Conservation (phyloP, 2,329 filamentous ascomycete genomes). For the Coniochaeta pulveracea region DNA sequence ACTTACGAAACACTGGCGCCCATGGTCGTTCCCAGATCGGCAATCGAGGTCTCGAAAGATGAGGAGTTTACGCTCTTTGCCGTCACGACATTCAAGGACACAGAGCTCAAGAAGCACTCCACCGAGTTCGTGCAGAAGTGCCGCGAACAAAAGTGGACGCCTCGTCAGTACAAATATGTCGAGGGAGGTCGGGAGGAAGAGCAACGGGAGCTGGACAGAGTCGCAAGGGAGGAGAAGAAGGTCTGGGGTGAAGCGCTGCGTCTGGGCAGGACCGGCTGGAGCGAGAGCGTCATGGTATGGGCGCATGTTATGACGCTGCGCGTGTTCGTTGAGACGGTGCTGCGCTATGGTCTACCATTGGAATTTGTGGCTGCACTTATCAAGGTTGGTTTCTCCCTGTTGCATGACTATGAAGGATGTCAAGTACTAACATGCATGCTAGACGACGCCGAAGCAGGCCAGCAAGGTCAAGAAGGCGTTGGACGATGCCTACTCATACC, state of each 20-base stretch:
- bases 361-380: constrained; percentile 80
- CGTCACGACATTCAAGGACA: constrained; percentile 84
- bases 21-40: constrained; percentile 90
- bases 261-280: constrained; percentile 84
- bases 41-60: constrained; percentile 68
- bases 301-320: constrained; percentile 81
- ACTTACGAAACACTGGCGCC: constrained; percentile 79
- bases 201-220: constrained; percentile 70
- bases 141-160: constrained; percentile 88
- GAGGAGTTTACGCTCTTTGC: constrained; percentile 83
- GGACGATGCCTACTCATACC: constrained; percentile 77
- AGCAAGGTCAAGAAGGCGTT: constrained; percentile 72
- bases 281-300: constrained; percentile 93
- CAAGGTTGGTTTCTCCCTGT: constrained; percentile 44
- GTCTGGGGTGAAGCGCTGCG: constrained; percentile 86
- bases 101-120: constrained; percentile 85
- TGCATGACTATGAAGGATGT: neutral
- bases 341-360: constrained; percentile 85
- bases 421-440: constrained; percentile 5
- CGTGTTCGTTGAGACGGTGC: constrained; percentile 96
- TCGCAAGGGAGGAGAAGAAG: constrained; percentile 78
- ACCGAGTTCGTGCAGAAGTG: constrained; percentile 85
- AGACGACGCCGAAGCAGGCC: constrained; percentile 60
- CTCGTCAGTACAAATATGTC: constrained; percentile 86
- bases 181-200: constrained; percentile 87